Conservation (phyloP, 2,329 filamentous ascomycete species). For the Fusarium hostae region DNA sequence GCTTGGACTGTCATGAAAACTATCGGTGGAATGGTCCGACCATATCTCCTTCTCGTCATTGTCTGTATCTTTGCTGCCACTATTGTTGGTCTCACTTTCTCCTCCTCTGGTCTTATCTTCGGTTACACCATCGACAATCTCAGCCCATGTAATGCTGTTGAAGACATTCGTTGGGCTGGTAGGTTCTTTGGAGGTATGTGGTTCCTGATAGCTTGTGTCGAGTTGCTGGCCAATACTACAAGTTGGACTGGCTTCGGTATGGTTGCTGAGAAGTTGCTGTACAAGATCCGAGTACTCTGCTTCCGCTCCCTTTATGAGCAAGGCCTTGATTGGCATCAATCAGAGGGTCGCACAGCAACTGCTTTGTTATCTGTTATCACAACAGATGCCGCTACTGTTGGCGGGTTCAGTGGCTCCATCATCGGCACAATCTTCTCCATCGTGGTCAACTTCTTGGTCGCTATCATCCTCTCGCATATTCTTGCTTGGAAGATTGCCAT, state of each 20-base stretch:
- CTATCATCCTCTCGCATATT: conserved; percentile 75
- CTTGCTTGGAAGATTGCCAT: conserved; percentile 81
- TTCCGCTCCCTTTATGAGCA: conserved; percentile 74
- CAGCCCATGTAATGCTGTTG: conserved; percentile 59
- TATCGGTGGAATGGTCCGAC: conserved; percentile 52
- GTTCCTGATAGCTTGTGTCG: conserved; percentile 61
- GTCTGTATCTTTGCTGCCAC: conserved; percentile 56
- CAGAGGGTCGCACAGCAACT: conserved; percentile 69
- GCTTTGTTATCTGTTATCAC: conserved; percentile 75
- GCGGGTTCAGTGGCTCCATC: conserved; percentile 76
- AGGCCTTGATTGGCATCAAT: conserved; percentile 77
- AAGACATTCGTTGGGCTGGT: conserved; percentile 51
- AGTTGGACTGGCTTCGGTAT: conserved; percentile 63
- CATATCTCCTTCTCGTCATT: conserved; percentile 53
- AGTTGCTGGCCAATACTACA: conserved; percentile 64
- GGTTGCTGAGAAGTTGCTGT: conserved; percentile 71
- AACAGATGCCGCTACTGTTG: conserved; percentile 73
- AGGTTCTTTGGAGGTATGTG: conserved; percentile 67
- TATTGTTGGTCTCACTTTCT: conserved; percentile 67
- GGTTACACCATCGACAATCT: conserved; percentile 55
- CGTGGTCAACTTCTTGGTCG: conserved; percentile 73
- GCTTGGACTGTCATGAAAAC: conserved; percentile 53
- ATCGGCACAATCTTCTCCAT: conserved; percentile 77
- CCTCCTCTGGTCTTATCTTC: conserved; percentile 64
- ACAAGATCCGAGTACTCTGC: conserved; percentile 70